These are phyloP conservation scores for Daldinia childiae DNA, from an alignment of 495 filamentous ascomycete species.

Conservation along the genomic window DNA sequence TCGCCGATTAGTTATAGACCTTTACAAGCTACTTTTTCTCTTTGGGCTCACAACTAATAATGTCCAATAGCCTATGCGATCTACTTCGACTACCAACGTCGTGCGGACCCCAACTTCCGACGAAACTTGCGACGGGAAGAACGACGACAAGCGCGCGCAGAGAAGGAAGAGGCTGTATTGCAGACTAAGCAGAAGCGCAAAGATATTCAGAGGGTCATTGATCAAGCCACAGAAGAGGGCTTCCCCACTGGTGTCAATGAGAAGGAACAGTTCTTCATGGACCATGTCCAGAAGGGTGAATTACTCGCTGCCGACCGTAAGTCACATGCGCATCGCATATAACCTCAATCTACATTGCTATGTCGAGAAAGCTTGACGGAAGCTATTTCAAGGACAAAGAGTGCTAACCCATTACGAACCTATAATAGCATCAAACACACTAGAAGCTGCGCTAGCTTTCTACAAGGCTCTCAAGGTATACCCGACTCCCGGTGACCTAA, in stretches of 20 bases:
- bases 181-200: slow-evolving; percentile 74
- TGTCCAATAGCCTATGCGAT: slow-evolving; percentile 69
- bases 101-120: slow-evolving; percentile 86
- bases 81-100: slow-evolving; percentile 95
- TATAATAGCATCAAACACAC: slow-evolving; percentile 72
- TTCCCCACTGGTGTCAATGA: slow-evolving; percentile 92
- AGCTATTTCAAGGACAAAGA: slow-evolving; percentile 12
- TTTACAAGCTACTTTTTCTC: slow-evolving; percentile 57
- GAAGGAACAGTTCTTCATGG: slow-evolving; percentile 86
- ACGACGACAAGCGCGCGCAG: slow-evolving; percentile 74
- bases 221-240: slow-evolving; percentile 84
- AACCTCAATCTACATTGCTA: not conserved
- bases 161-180: slow-evolving; percentile 79
- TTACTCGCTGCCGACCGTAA: slow-evolving; percentile 66
- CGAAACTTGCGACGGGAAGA: slow-evolving; percentile 84
- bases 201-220: slow-evolving; percentile 73
- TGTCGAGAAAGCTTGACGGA: not conserved
- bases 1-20: slow-evolving; percentile 37
- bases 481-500: slow-evolving; percentile 89
- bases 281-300: slow-evolving; percentile 89
- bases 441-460: slow-evolving; percentile 92
- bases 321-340: slow-evolving; percentile 21
- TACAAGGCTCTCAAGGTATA: slow-evolving; percentile 99
- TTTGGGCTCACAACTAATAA: slow-evolving; percentile 59
- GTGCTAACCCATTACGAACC: slow-evolving; percentile 30